Percentiles rank a stretch among this genome's conserved stretches.
These are phyloP conservation scores for Myxozyma lipomycoides DNA, from an alignment of 805 yeast species.

Conservation along the genomic window DNA sequence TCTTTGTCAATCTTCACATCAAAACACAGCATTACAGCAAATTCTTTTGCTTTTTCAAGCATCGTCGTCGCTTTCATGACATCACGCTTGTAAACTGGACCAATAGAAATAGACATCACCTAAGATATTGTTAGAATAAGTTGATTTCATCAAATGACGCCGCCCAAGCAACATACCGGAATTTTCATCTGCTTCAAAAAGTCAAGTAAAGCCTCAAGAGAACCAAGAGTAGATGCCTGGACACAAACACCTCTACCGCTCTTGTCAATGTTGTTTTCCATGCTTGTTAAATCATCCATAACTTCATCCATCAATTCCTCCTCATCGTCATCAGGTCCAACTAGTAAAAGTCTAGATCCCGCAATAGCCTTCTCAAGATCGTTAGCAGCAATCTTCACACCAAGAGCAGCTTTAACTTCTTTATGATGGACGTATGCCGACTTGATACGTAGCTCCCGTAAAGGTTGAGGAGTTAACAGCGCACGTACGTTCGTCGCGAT, in stretches of 20 bases:
- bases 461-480: slow-evolving; percentile 92
- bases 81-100: slow-evolving; percentile 97
- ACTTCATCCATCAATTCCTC: slow-evolving; percentile 97
- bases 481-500: slow-evolving; percentile 96
- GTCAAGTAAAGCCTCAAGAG: slow-evolving; percentile 92
- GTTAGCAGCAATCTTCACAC: slow-evolving; percentile 97
- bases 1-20: slow-evolving; percentile 97
- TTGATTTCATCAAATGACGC: too few relatives aligned
- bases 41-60: slow-evolving; percentile 94
- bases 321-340: slow-evolving; percentile 96
- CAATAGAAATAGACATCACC: slow-evolving; percentile 87
- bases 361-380: slow-evolving; percentile 98
- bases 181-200: slow-evolving; percentile 98
- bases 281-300: slow-evolving; percentile 95
- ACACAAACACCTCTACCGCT: slow-evolving; percentile 97
- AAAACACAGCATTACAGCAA: slow-evolving; percentile 96
- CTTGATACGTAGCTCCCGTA: slow-evolving; percentile 92
- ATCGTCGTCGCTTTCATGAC: slow-evolving; percentile 96
- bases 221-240: slow-evolving; percentile 97
- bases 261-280: slow-evolving; percentile 90
- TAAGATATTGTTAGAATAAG: too few relatives aligned
- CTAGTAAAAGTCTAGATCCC: slow-evolving; percentile 92
- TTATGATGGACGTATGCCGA: slow-evolving; percentile 96
- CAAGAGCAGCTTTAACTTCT: slow-evolving; percentile 97
- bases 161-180: slow-evolving; percentile 81